Conservation (phyloP, 2,329 filamentous ascomycete genomes). For the Trichophyton benhamiae region DNA sequence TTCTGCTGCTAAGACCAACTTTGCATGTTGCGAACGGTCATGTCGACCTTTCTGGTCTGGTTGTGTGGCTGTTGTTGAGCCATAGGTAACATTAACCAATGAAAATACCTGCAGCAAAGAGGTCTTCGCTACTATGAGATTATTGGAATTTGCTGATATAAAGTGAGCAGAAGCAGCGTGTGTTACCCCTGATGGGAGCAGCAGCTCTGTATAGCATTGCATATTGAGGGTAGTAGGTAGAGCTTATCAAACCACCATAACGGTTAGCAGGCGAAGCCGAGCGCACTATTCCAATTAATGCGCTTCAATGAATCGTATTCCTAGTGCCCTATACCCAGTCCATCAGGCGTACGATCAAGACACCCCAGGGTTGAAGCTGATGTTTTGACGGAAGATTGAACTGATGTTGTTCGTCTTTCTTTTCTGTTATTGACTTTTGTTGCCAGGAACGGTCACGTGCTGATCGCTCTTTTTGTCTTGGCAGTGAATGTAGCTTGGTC, state of each 20-base stretch:
- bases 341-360: not conserved
- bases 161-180: slow-evolving; percentile 74
- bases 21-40: slow-evolving; percentile 55
- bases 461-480: not conserved
- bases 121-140: slow-evolving; percentile 82
- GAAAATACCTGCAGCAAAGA: slow-evolving; percentile 87
- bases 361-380: not conserved
- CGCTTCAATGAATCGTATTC: not conserved
- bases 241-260: not conserved
- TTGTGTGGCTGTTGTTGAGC: slow-evolving; percentile 24
- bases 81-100: slow-evolving; percentile 45
- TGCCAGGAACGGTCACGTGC: not conserved
- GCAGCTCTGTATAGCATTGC: slow-evolving; percentile 96
- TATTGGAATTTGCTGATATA: slow-evolving; percentile 59
- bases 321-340: not conserved
- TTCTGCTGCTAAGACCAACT: slow-evolving; percentile 74
- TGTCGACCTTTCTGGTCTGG: slow-evolving; percentile 46
- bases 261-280: not conserved
- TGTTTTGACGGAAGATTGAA: not conserved
- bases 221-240: slow-evolving; percentile 39
- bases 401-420: not conserved
- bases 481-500: not conserved
- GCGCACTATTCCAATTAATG: not conserved
- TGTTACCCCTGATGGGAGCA: slow-evolving; percentile 86
- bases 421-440: not conserved